Percentiles rank a stretch among this genome's conserved stretches.
Evolutionary conservation across 1,139 yeast species (phyloP).

Genomic region (Diutina neorugosa): DNA sequence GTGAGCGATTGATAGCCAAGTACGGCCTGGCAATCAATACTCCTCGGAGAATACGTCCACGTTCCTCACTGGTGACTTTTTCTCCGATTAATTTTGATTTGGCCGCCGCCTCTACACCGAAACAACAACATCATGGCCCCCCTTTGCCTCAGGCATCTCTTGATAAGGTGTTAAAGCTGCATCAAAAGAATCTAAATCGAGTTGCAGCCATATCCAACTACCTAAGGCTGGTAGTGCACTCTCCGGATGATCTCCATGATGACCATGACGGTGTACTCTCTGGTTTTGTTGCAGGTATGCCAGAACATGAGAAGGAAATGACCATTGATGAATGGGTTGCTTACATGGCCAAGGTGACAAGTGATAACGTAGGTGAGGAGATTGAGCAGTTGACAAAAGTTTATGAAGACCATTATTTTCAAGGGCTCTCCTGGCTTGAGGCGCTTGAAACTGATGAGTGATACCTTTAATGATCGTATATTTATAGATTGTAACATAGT

Average conservation of each 20-base stretch:
- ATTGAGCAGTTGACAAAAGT: constrained; percentile 9
- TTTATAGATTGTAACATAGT: not conserved
- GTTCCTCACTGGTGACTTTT: not conserved
- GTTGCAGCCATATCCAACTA: not conserved
- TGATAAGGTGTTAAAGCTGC: not conserved
- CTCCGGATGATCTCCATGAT: constrained; percentile 26
- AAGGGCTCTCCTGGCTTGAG: constrained; percentile 23
- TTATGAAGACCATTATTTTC: constrained; percentile 15
- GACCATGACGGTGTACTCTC: constrained; percentile 57
- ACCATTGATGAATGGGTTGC: constrained; percentile 61
- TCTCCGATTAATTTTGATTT: not conserved
- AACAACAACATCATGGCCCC: not conserved
- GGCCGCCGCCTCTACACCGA: not conserved
- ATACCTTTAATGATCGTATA: not conserved
- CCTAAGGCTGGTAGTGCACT: not conserved
- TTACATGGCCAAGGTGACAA: constrained; percentile 33
- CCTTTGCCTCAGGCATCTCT: not conserved
- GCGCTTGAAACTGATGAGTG: not conserved
- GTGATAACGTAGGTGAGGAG: constrained; percentile 28
- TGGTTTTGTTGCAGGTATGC: constrained; percentile 54
- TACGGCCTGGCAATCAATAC: not conserved
- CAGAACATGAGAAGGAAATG: constrained; percentile 56
- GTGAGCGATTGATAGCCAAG: constrained; percentile 1
- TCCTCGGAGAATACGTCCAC: not conserved
- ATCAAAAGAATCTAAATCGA: not conserved